These are phyloP conservation scores for Raphanus hybrid DNA, from an alignment of 441 rosid species.

Conservation along the genomic window DNA sequence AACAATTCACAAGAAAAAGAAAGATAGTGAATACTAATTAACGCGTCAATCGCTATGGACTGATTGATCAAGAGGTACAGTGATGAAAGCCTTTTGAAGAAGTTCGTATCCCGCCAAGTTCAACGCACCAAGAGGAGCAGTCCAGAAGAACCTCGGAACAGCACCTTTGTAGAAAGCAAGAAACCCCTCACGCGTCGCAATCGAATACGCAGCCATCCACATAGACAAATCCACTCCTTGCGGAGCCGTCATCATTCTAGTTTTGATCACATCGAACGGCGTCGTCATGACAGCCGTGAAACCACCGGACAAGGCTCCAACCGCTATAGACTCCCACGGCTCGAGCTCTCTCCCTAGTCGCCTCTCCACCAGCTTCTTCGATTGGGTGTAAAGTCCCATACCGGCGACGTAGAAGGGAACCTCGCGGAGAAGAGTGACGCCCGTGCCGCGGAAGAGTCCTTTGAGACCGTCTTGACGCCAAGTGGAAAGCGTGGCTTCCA, in stretches of 20 bases:
- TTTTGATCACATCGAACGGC: slow-evolving; percentile 93
- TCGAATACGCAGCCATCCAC: slow-evolving; percentile 71
- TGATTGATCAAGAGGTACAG: slow-evolving; percentile 25
- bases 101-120: slow-evolving; percentile 96
- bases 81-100: slow-evolving; percentile 75
- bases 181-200: slow-evolving; percentile 75
- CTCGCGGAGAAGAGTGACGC: slow-evolving; percentile 89
- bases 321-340: slow-evolving; percentile 83
- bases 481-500: slow-evolving; percentile 75
- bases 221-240: slow-evolving; percentile 72
- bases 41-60: slow-evolving; percentile 27
- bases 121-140: slow-evolving; percentile 96
- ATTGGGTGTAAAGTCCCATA: slow-evolving; percentile 83
- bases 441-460: slow-evolving; percentile 94
- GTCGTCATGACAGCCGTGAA: slow-evolving; percentile 88
- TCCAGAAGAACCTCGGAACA: slow-evolving; percentile 92
- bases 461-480: slow-evolving; percentile 88
- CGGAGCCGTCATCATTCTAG: slow-evolving; percentile 95
- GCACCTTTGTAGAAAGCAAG: slow-evolving; percentile 93
- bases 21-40: background rate
- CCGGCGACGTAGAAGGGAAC: slow-evolving; percentile 97
- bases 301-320: slow-evolving; percentile 94
- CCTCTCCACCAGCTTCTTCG: slow-evolving; percentile 81
- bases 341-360: slow-evolving; percentile 75
- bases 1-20: background rate